Evolutionary conservation across 2,329 filamentous ascomycete genomes (phyloP), one percentile per base, ranked within the genome.

Genomic region (Aspergillus caelatus): DNA sequence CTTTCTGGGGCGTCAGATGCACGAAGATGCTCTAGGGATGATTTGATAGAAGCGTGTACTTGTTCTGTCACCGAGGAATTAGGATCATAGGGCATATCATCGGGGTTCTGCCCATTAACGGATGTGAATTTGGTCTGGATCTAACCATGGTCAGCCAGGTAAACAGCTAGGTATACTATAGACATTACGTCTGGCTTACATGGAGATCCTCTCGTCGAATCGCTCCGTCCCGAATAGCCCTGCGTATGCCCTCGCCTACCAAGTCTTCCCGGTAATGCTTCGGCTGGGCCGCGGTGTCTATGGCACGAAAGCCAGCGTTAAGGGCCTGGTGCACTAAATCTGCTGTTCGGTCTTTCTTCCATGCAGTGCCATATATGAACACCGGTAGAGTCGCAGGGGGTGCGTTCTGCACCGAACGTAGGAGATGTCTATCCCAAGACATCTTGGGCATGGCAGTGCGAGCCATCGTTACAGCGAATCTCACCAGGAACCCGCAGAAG

Each of bases 121-220:
- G 89, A 84, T 1, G 90, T 92, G 79, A 90, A 95, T 76, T 94
- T 95, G n/a, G 92, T 94, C 84, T 96, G 92, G 52, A 94, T 82
- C 87, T 90, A 60, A 11, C 21, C 43, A 52, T 59, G 53, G 36
- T 45, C 52, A 45, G 45, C 8, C 34, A 8, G n/a, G 19, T 26
- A n/a, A 23, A 60, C 21, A n/a, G 23, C 32, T 14, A 43, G 26
- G 26, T 45, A 19, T 7, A 43, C 16, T 19, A 6, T 54, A 19
- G 12, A 48, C 56, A 39, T 26, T 19, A 39, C 19, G 32, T n/a
- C 12, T 39, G 28, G 64, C 84, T 70, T 72, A 91, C 87, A 73
- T 89, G 92, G 54, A 94, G 70, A 39, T 90, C 86, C 53, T 83
- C 76, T 63, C 88, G 81, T 56, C 72, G 83, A 54, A 91, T 79